Percentiles rank a stretch among this genome's conserved stretches.
These are phyloP conservation scores for Pythium apleroticum DNA, from an alignment of 352 stramenopile genomes.

Conservation along the genomic window DNA sequence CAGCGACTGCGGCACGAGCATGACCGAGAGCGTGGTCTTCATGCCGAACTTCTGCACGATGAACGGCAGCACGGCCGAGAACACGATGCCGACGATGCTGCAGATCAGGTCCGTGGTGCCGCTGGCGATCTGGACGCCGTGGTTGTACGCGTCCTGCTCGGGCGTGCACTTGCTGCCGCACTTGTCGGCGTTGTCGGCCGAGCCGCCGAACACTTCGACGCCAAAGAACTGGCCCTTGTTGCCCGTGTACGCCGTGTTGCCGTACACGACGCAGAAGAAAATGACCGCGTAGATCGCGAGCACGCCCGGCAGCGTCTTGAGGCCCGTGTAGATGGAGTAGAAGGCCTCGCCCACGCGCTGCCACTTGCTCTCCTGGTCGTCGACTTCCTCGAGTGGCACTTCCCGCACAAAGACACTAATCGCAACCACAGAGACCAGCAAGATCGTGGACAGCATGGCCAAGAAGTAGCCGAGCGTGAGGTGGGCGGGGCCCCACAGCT, in stretches of 20 bases:
- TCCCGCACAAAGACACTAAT: background rate
- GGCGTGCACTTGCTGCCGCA: background rate
- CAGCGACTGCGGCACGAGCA: background rate
- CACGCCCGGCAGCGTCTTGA: background rate
- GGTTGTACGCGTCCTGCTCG: background rate
- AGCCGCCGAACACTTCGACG: background rate
- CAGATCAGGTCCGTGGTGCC: background rate
- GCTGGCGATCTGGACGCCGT: background rate
- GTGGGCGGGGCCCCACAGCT: background rate
- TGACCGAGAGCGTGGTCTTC: background rate
- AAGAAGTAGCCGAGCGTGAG: background rate
- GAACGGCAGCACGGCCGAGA: background rate
- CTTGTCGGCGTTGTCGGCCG: background rate
- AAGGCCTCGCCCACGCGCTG: background rate
- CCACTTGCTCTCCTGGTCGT: background rate
- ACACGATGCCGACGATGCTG: background rate
- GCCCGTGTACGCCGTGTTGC: background rate
- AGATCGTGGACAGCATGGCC: background rate
- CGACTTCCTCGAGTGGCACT: background rate
- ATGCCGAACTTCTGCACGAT: background rate
- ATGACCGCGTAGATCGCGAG: background rate
- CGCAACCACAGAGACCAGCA: background rate
- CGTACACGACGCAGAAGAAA: background rate
- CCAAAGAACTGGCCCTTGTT: background rate
- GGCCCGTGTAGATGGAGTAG: background rate